These are phyloP conservation scores for Trametes punicea DNA, from an alignment of 768 basidiomycete species.

Conservation along the genomic window DNA sequence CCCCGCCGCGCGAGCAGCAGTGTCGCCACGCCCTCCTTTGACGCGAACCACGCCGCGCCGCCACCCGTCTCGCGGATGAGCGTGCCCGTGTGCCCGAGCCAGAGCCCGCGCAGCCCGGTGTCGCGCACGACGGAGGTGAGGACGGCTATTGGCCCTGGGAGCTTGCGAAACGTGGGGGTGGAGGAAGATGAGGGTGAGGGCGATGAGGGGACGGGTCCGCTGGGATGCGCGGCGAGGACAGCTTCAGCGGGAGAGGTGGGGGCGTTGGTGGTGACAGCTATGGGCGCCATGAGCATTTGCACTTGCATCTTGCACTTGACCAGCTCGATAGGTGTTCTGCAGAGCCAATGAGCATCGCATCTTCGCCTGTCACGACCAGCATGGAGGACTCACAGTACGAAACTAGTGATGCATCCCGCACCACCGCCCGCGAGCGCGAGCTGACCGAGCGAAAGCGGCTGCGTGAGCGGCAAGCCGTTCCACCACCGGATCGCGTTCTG, in stretches of 20 bases:
- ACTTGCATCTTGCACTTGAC: conserved; percentile 99
- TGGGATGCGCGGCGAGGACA: conserved; percentile 15
- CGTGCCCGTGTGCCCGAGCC: conserved; percentile 94
- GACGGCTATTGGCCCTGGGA: conserved; percentile 75
- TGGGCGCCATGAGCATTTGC: conserved; percentile 62
- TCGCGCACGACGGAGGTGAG: conserved; percentile 58
- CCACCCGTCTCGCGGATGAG: conserved; percentile 93
- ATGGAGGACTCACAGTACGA: conserved; percentile 66
- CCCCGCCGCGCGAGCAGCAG: conserved; percentile 53
- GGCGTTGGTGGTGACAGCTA: conserved; percentile 16
- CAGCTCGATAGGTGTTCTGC: conserved; percentile 88
- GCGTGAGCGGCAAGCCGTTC: conserved; percentile 33
- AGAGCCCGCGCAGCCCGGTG: conserved; percentile 81
- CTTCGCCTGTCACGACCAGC: not conserved
- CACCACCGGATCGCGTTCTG: conserved; percentile 56
- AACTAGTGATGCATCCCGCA: conserved; percentile 85
- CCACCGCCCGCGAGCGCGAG: conserved; percentile 78
- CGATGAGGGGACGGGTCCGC: conserved; percentile 8
- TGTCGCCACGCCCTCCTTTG: conserved; percentile 75
- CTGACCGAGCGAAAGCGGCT: conserved; percentile 59
- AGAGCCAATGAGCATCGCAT: not conserved
- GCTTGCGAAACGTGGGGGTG: conserved; percentile 26
- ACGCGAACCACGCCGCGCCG: conserved; percentile 85
- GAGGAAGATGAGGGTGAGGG: conserved; percentile 18
- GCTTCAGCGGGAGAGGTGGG: conserved; percentile 21